phyloP scores from a whole-genome alignment of 495 filamentous ascomycete genomes.

The Podospora australis region DNA sequence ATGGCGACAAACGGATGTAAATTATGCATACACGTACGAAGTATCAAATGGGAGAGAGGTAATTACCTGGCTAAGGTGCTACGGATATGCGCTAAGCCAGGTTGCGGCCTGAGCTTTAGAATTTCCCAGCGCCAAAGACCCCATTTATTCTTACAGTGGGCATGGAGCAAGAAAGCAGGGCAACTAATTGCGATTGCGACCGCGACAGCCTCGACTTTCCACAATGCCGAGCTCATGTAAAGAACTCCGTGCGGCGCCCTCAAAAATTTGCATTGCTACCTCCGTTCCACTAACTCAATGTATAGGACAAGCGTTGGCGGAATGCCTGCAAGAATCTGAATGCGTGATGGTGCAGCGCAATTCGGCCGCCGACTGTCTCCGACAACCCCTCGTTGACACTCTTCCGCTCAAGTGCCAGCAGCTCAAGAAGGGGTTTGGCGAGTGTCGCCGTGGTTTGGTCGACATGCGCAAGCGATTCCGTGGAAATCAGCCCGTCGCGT shows the following conservation, averaged over 20 bases:
- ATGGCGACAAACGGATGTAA: too few relatives aligned
- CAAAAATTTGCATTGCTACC: not conserved
- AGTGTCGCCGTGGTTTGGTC: conserved; percentile 93
- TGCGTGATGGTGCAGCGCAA: conserved; percentile 90
- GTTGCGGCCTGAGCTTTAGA: too few relatives aligned
- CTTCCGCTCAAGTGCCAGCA: conserved; percentile 88
- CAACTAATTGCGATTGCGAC: too few relatives aligned
- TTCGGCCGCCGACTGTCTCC: conserved; percentile 79
- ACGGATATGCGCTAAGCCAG: too few relatives aligned
- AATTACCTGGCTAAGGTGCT: too few relatives aligned
- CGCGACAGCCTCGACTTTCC: too few relatives aligned
- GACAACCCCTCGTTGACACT: conserved; percentile 65
- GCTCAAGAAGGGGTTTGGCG: conserved; percentile 81
- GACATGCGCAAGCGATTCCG: conserved; percentile 99
- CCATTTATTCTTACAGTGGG: too few relatives aligned
- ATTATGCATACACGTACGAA: too few relatives aligned
- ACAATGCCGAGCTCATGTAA: conserved; percentile 93
- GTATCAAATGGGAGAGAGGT: too few relatives aligned
- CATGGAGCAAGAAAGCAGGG: too few relatives aligned
- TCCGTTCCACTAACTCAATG: not conserved
- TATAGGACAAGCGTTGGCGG: conserved; percentile 79
- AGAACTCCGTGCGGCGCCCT: conserved; percentile 65
- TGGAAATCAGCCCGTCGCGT: conserved; percentile 80
- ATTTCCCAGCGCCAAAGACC: too few relatives aligned
- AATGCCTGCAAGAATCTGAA: conserved; percentile 91